Percentiles rank a stretch among this genome's conserved stretches.
Evolutionary conservation across 768 basidiomycete genomes (phyloP).

Genomic region (Rhodosporidiobolus sp.): DNA sequence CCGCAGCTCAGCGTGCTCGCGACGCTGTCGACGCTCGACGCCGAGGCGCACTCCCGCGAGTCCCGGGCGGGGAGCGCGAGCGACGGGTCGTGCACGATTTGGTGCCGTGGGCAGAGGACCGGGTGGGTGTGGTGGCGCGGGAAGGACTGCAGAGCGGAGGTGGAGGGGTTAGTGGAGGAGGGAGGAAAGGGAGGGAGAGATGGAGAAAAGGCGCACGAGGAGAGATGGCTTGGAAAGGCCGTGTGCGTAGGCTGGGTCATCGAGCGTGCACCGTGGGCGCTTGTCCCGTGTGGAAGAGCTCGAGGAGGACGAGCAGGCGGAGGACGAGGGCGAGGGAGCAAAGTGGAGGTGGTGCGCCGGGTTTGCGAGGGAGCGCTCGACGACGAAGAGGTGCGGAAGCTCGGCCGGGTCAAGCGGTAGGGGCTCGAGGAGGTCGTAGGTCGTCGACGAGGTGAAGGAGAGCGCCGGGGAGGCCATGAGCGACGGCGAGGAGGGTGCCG

Average conservation of each 20-base stretch:
- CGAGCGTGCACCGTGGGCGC: no score
- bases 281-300: no score
- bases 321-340: no score
- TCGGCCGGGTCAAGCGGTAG: neutral
- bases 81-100: slow-evolving; percentile 23
- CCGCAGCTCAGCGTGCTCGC: no score
- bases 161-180: no score
- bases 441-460: neutral
- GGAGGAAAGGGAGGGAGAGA: no score
- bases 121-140: slow-evolving; percentile 13
- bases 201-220: no score
- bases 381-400: slow-evolving; percentile 9
- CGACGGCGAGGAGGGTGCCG: neutral
- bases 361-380: neutral
- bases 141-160: slow-evolving; percentile 5
- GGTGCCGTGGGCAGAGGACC: slow-evolving; percentile 20
- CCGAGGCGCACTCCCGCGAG: neutral
- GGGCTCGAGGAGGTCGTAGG: slow-evolving; percentile 7
- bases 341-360: no score
- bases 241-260: no score
- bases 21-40: neutral
- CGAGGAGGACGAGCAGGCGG: no score
- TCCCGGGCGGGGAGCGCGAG: slow-evolving; percentile 28
- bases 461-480: neutral
- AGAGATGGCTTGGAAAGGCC: no score